These are phyloP conservation scores for Aspergillus persii DNA, from an alignment of 2,329 filamentous ascomycete species.

Conservation along the genomic window DNA sequence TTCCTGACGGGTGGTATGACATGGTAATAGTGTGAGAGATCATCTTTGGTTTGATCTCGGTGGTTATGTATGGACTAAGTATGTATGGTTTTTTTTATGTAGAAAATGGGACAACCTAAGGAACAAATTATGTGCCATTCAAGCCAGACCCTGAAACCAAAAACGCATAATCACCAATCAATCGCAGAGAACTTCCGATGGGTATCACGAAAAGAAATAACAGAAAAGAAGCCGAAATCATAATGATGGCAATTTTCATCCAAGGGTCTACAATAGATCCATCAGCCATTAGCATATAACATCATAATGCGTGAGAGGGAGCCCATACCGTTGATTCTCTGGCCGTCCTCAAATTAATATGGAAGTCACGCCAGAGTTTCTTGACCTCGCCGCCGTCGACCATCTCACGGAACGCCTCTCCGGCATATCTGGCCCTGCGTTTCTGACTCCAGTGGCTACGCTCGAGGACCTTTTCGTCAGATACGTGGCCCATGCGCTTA, in stretches of 20 bases:
- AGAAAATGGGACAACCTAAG: too few relatives aligned
- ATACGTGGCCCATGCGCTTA: conserved; percentile 56
- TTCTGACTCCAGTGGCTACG: conserved; percentile 61
- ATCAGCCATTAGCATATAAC: neutral
- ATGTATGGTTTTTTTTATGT: too few relatives aligned
- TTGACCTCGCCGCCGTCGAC: conserved; percentile 57
- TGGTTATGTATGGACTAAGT: too few relatives aligned
- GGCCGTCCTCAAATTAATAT: conserved; percentile 59
- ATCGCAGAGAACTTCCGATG: neutral
- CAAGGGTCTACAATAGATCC: conserved; percentile 2
- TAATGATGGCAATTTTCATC: neutral
- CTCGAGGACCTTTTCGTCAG: conserved; percentile 57
- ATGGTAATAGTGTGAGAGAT: too few relatives aligned
- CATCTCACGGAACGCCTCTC: conserved; percentile 66
- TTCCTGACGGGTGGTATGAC: too few relatives aligned
- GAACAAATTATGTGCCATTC: too few relatives aligned
- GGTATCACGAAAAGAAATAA: neutral
- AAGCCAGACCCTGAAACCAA: too few relatives aligned
- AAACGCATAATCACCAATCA: neutral
- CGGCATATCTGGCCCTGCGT: conserved; percentile 59
- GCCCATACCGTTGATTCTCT: conserved; percentile 48
- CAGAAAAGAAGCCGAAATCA: too few relatives aligned
- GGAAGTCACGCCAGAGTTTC: conserved; percentile 65
- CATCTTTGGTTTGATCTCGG: too few relatives aligned
- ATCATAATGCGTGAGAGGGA: neutral